Base-by-base conservation (phyloP, 768 basidiomycete species). In the Mycena galericulata region DNA sequence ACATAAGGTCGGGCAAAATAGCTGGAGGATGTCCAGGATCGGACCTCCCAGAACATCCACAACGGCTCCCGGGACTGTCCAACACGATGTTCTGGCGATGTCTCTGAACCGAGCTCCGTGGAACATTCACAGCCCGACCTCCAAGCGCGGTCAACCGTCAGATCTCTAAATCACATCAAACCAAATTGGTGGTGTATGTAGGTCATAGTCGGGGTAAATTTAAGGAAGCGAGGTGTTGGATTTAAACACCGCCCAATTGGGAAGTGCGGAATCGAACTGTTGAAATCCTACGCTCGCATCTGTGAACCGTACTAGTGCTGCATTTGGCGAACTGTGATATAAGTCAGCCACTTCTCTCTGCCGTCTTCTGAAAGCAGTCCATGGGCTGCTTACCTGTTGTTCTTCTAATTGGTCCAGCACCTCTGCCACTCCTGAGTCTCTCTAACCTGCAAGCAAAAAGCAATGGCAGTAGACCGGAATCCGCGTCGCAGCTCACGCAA, bases 151-250 rank as follows among this genome's bases (percentile, higher is more conserved):
- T n/a, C n/a, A n/a, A n/a, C n/a, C n/a, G n/a, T n/a, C n/a, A n/a
- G n/a, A n/a, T n/a, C n/a, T n/a, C n/a, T n/a, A n/a, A n/a, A n/a
- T n/a, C n/a, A n/a, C n/a, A n/a, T n/a, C n/a, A n/a, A n/a, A n/a
- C n/a, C n/a, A n/a, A n/a, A n/a, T n/a, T n/a, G n/a, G n/a, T n/a
- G n/a, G n/a, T n/a, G n/a, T 32, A 41, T 43, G 56, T 57, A 57
- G 56, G 56, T 57, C 56, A 57, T 57, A 57, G 56, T 57, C 41
- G 6, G 9, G 40, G 56, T 8, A 57, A n/a, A 57, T 57, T 57
- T 57, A 57, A 45, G 41, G 38, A 26, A 41, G 56, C 56, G 56
- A 57, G n/a, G 38, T 57, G 56, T 57, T 27, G n/a, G 27, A 57
- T 57, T 57, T 57, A 57, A 57, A 30, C 40, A 43, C 12, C 24